These are phyloP conservation scores for Chrysosporium keratinophilum DNA, from an alignment of 2,329 filamentous ascomycete genomes.

Conservation along the genomic window DNA sequence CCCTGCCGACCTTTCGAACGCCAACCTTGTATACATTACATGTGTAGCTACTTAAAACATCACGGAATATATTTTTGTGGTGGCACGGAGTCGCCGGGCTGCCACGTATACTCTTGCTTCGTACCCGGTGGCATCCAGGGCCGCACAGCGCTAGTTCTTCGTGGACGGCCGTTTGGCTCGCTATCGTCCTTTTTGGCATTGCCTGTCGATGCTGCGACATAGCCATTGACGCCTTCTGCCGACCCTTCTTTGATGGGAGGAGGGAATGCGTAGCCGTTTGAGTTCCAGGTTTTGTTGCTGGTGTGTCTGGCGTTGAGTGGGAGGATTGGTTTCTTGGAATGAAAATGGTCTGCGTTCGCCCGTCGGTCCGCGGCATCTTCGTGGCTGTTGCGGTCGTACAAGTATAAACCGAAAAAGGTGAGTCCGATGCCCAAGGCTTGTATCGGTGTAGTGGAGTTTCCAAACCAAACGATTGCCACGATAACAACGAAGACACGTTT, in stretches of 20 bases:
- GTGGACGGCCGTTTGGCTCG: conserved; percentile 35
- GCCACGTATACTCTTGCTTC: conserved; percentile 79
- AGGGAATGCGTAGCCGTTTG: conserved; percentile 31
- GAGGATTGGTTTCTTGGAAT: conserved; percentile 53
- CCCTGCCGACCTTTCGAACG: conserved; percentile 1
- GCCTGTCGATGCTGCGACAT: conserved; percentile 13
- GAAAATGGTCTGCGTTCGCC: conserved; percentile 53
- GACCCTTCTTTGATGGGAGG: conserved; percentile 9
- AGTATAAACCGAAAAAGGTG: conserved; percentile 83
- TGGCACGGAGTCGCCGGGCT: conserved; percentile 33
- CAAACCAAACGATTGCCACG: conserved; percentile 92
- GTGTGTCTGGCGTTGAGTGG: conserved; percentile 46
- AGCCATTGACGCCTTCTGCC: background rate
- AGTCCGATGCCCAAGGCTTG: conserved; percentile 78
- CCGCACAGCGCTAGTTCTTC: conserved; percentile 31
- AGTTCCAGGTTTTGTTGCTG: conserved; percentile 29
- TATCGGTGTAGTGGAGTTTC: conserved; percentile 69
- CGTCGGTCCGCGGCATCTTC: conserved; percentile 78
- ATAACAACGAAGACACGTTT: conserved; percentile 97
- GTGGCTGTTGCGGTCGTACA: conserved; percentile 88
- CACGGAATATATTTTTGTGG: conserved; percentile 13
- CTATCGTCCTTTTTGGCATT: conserved; percentile 37
- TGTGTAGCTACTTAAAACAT: conserved; percentile 7
- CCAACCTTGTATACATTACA: conserved; percentile 6
- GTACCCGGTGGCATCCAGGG: conserved; percentile 67